Conservation (phyloP, 2,329 filamentous ascomycete species). For the Penicillium sp. region DNA sequence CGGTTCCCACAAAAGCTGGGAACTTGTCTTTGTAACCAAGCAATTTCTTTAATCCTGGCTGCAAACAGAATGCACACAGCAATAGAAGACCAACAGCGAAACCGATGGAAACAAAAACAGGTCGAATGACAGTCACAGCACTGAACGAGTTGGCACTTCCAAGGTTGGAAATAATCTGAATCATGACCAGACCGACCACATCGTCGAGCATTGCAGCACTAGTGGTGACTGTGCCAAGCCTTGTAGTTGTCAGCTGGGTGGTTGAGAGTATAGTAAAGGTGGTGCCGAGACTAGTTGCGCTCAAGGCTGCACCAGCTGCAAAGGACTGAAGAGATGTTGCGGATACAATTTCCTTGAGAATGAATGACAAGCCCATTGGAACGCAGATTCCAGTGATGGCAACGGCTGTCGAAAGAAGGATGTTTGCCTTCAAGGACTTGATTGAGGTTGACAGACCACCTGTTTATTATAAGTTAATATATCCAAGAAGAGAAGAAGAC, state of each 20-base stretch:
- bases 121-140: slow-evolving; percentile 48
- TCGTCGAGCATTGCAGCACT: slow-evolving; percentile 22
- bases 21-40: slow-evolving; percentile 3
- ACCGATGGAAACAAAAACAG: slow-evolving; percentile 50
- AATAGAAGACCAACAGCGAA: slow-evolving; percentile 31
- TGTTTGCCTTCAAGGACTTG: slow-evolving; percentile 56
- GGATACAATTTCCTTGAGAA: slow-evolving; percentile 50
- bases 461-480: slow-evolving; percentile 3
- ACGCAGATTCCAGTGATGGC: slow-evolving; percentile 63
- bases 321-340: slow-evolving; percentile 63
- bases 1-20: slow-evolving; percentile 7
- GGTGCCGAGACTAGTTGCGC: slow-evolving; percentile 72
- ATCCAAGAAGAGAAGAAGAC: background rate
- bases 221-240: slow-evolving; percentile 62
- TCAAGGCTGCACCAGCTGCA: slow-evolving; percentile 69
- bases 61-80: slow-evolving; percentile 23
- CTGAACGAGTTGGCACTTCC: slow-evolving; percentile 35
- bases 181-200: slow-evolving; percentile 65
- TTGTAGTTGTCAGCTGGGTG: slow-evolving; percentile 54
- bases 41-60: slow-evolving; percentile 10
- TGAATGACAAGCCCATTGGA: slow-evolving; percentile 66
- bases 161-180: slow-evolving; percentile 69
- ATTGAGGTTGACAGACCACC: slow-evolving; percentile 38
- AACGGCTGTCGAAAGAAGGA: slow-evolving; percentile 59
- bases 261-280: slow-evolving; percentile 65